Evolutionary conservation across 768 basidiomycete species (phyloP), one percentile per base, ranked within the genome.

Genomic region (Russula sp.): DNA sequence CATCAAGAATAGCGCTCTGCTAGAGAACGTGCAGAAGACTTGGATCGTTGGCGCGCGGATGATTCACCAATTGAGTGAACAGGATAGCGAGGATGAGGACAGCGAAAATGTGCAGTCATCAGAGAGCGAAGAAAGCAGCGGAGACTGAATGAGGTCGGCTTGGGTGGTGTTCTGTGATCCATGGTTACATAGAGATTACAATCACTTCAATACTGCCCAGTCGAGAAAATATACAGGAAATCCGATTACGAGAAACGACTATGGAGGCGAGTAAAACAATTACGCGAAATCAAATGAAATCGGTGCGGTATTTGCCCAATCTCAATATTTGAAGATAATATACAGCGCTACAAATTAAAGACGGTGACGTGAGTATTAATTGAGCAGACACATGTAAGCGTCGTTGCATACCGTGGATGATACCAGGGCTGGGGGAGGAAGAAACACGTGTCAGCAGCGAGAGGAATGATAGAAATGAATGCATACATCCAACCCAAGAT

Each of bases 41-140:
- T 86, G 91, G 90, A 71, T 77, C 59, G 77, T 92, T 48, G 84
- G 88, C 40, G 78, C 81, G 35, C 82, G 81, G 66, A 86, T 92
- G 83, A 89, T 95, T 59, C 79, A 89, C 66, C 88, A 92, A 69
- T 87, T 92, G 54, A 82, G 91, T 67, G 87, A 84, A 57, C 89
- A 91, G 71, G 89, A 87, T 20, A 88, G 82, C 59, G 79, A 78
- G 27, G 76, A 77, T 71, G 73, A 22, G 45, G 64, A 47, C 14
- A 63, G 60, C 44, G 61, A 51, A 55, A 42, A 32, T 13, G 54
- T 18, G 2, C 16, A 40, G 14, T 59, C 60, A 16, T 65, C 59
- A 37, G 71, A 71, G 48, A 71, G 68, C 3, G 70, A 67, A 16
- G 66, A 68, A 31, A 71, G 70, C 20, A 69, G 72, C 9, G 64